A percentile compares a stretch with the other conserved stretches of the same genome.
Evolutionary conservation across 306 rosid species (phyloP).

Genomic region (Cucumis hystrix): DNA sequence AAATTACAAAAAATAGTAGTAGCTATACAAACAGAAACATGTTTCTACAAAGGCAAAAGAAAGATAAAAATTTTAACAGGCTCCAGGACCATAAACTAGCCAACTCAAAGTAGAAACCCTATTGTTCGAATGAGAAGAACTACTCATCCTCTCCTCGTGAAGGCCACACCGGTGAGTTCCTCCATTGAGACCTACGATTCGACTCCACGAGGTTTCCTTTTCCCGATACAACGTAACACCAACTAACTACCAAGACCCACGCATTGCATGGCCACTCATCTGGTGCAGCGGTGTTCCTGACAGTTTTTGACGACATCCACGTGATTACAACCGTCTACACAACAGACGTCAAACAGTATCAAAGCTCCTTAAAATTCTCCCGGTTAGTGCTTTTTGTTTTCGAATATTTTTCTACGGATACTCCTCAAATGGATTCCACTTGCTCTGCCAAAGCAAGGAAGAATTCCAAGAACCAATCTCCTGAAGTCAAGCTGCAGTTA

Average conservation of each 20-base stretch:
- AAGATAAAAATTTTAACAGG: background rate
- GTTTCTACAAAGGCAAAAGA: background rate
- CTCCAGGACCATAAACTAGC: background rate
- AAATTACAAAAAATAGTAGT: background rate
- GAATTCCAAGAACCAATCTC: conserved; percentile 28
- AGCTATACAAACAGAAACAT: background rate
- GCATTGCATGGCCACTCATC: too few species aligned
- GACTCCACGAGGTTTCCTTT: too few species aligned
- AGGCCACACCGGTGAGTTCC: too few species aligned
- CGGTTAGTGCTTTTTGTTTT: background rate
- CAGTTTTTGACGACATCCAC: too few species aligned
- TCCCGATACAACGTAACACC: too few species aligned
- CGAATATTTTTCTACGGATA: background rate
- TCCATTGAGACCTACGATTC: too few species aligned
- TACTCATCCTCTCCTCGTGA: too few species aligned
- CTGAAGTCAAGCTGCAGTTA: conserved; percentile 45
- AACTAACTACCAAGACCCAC: too few species aligned
- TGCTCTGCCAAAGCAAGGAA: conserved; percentile 21
- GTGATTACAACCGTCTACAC: too few species aligned
- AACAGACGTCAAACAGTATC: background rate
- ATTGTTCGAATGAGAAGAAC: too few species aligned
- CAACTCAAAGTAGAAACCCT: background rate
- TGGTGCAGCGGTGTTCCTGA: too few species aligned
- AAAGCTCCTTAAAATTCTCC: background rate
- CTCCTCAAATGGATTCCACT: conserved; percentile 23